A percentile compares a stretch with the other conserved stretches of the same genome.
phyloP scores from a whole-genome alignment of 2,329 filamentous ascomycete genomes.

The Aspergillus sp. region DNA sequence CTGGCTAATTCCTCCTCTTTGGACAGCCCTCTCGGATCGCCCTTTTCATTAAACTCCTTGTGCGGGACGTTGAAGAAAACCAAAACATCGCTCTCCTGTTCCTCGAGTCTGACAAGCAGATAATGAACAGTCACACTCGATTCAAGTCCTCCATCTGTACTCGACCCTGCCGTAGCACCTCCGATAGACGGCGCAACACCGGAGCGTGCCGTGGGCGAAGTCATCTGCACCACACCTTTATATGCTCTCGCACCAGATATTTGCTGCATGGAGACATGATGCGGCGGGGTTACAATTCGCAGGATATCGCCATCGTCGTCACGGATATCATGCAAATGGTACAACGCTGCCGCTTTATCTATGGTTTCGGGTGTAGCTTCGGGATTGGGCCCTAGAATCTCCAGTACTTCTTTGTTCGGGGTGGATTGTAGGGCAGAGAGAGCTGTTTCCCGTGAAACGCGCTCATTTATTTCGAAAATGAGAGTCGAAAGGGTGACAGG shows the following conservation, averaged over 20 bases:
- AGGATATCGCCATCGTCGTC: constrained; percentile 60
- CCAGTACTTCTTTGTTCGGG: constrained; percentile 42
- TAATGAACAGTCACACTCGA: constrained; percentile 68
- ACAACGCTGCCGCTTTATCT: constrained; percentile 16
- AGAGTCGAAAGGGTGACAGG: constrained; percentile 79
- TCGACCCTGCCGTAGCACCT: constrained; percentile 20
- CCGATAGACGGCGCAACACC: constrained; percentile 15
- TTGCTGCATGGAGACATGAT: constrained; percentile 55
- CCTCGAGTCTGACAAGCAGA: constrained; percentile 72
- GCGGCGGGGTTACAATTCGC: constrained; percentile 66
- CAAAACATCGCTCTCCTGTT: constrained; percentile 75
- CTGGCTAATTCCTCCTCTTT: constrained; percentile 59
- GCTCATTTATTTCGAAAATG: constrained; percentile 87
- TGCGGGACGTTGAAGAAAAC: constrained; percentile 88
- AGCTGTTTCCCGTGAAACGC: constrained; percentile 52
- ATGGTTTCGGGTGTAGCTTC: not conserved
- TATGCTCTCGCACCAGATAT: constrained; percentile 21
- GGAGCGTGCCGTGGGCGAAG: constrained; percentile 14
- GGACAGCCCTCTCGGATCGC: constrained; percentile 66
- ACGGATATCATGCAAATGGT: constrained; percentile 65
- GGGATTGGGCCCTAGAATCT: constrained; percentile 51
- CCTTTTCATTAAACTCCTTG: constrained; percentile 69
- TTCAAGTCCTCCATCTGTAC: constrained; percentile 19
- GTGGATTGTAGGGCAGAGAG: constrained; percentile 28
- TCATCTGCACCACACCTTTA: constrained; percentile 30